Conservation (phyloP, 805 yeast species). For the Candida lessepsii region DNA sequence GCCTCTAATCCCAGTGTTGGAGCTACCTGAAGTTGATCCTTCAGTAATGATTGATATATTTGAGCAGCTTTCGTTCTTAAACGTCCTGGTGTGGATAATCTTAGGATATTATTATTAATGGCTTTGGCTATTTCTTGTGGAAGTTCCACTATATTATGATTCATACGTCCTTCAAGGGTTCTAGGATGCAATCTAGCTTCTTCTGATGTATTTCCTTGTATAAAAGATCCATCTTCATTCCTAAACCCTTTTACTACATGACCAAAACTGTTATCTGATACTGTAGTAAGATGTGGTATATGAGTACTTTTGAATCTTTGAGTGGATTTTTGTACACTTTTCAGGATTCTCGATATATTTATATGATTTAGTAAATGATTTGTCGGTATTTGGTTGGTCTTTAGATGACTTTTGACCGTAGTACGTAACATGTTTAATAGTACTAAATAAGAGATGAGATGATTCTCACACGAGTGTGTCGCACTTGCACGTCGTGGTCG, state of each 20-base stretch:
- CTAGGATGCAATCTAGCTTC: constrained; percentile 58
- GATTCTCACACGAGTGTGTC: background rate
- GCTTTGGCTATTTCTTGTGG: constrained; percentile 57
- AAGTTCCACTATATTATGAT: constrained; percentile 49
- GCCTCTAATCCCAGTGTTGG: constrained; percentile 49
- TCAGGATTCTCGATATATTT: background rate
- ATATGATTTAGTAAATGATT: background rate
- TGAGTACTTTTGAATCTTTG: background rate
- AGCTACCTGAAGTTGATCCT: constrained; percentile 53
- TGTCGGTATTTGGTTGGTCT: background rate
- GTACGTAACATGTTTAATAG: background rate
- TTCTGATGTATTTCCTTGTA: constrained; percentile 43
- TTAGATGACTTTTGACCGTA: background rate
- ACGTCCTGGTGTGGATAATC: constrained; percentile 59
- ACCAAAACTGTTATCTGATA: constrained; percentile 3
- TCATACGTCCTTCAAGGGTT: constrained; percentile 57
- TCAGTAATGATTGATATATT: constrained; percentile 49
- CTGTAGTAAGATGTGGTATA: constrained; percentile 1
- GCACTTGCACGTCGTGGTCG: background rate
- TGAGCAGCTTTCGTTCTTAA: constrained; percentile 62
- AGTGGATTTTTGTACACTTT: background rate
- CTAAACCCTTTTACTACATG: constrained; percentile 21
- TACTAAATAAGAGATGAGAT: constrained; percentile 6
- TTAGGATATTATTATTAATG: constrained; percentile 63
- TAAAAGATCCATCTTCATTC: constrained; percentile 39